Evolutionary conservation across 352 stramenopile genomes (phyloP).

Genomic region (Halophytophthora polymorphica): DNA sequence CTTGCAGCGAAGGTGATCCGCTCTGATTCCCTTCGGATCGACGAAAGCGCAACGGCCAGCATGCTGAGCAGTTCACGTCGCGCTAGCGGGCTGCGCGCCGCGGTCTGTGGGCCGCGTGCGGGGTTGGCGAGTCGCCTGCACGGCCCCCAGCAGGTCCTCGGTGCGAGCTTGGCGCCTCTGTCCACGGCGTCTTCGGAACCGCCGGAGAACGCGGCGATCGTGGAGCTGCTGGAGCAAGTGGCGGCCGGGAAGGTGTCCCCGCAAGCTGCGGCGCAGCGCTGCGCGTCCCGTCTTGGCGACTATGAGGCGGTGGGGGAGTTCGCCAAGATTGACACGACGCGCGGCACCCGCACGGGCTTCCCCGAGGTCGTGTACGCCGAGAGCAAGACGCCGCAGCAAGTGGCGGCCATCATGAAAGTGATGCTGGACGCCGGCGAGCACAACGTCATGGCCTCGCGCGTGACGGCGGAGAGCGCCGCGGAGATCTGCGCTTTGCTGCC

Average conservation of each 20-base stretch:
- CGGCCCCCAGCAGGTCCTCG: background rate
- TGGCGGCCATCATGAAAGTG: constrained; percentile 87
- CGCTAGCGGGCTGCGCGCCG: no score
- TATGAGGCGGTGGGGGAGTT: constrained; percentile 58
- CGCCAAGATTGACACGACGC: constrained; percentile 89
- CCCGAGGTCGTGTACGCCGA: constrained; percentile 94
- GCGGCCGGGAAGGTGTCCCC: constrained; percentile 44
- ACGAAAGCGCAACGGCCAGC: no score
- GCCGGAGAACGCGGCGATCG: constrained; percentile 25
- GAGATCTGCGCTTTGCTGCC: constrained; percentile 36
- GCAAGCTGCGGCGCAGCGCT: constrained; percentile 27
- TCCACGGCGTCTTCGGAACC: constrained; percentile 5
- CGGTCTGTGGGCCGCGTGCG: no score
- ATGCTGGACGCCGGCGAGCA: constrained; percentile 70
- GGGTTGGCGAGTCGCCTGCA: background rate
- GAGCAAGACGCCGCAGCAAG: constrained; percentile 90
- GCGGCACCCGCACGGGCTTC: constrained; percentile 89
- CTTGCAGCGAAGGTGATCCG: no score
- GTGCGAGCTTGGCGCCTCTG: constrained; percentile 13
- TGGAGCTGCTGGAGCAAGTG: constrained; percentile 56
- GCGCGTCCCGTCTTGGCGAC: constrained; percentile 11
- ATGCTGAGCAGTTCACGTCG: no score
- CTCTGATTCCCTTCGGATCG: no score
- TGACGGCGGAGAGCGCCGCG: constrained; percentile 44
- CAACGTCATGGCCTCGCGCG: constrained; percentile 82